phyloP scores from a whole-genome alignment of 2,329 filamentous ascomycete species.

The Zymoseptoria brevis region DNA sequence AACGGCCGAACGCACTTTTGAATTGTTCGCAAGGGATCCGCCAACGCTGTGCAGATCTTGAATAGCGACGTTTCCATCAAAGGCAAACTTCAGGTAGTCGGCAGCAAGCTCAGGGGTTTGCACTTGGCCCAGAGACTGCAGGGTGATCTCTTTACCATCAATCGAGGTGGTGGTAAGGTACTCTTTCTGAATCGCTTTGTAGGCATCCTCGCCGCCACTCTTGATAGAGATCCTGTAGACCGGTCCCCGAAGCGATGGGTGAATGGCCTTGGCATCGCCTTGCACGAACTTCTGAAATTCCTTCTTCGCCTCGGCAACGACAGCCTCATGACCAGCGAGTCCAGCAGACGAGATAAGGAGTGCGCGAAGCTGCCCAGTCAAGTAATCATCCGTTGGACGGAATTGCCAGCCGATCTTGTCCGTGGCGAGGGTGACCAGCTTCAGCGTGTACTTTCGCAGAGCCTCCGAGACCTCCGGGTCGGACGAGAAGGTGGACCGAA shows the following conservation, averaged over 20 bases:
- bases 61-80: slow-evolving; percentile 73
- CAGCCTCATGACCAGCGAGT: slow-evolving; percentile 62
- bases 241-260: slow-evolving; percentile 71
- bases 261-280: slow-evolving; percentile 61
- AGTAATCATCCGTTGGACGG: slow-evolving; percentile 67
- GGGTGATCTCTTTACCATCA: slow-evolving; percentile 81
- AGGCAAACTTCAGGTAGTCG: slow-evolving; percentile 62
- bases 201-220: slow-evolving; percentile 62
- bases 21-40: slow-evolving; percentile 64
- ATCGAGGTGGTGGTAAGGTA: slow-evolving; percentile 76
- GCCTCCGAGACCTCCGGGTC: slow-evolving; percentile 64
- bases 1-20: slow-evolving; percentile 61
- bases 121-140: slow-evolving; percentile 67
- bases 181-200: slow-evolving; percentile 71
- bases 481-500: slow-evolving; percentile 78
- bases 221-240: slow-evolving; percentile 74
- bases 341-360: slow-evolving; percentile 70
- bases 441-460: slow-evolving; percentile 69
- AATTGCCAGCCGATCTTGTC: slow-evolving; percentile 83
- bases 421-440: slow-evolving; percentile 66
- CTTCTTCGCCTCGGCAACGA: slow-evolving; percentile 63
- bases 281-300: slow-evolving; percentile 74
- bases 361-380: slow-evolving; percentile 74
- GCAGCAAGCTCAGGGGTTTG: slow-evolving; percentile 61
- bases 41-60: slow-evolving; percentile 83